phyloP scores from a whole-genome alignment of 495 filamentous ascomycete genomes.

The Penicillium coprophilum region DNA sequence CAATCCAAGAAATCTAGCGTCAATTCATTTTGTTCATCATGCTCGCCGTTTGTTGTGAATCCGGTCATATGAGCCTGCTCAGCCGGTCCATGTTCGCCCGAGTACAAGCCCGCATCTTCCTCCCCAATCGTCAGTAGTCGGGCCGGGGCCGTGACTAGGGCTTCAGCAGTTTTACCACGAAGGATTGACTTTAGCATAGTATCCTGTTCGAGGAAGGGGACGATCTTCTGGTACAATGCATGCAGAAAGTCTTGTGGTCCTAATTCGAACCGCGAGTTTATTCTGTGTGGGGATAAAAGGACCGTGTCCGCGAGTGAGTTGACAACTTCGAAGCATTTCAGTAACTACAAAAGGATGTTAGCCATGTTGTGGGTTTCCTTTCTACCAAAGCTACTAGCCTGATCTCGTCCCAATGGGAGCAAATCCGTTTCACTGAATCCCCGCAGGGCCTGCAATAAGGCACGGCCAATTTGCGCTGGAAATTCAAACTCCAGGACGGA shows the following conservation, averaged over 20 bases:
- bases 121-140: conserved; percentile 13
- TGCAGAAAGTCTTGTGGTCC: conserved; percentile 34
- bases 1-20: not conserved
- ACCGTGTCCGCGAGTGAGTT: conserved; percentile 37
- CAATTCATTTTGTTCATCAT: not conserved
- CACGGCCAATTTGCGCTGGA: conserved; percentile 66
- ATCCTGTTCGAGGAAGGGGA: conserved; percentile 34
- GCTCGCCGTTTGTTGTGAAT: not conserved
- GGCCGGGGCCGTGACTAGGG: conserved; percentile 29
- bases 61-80: no score
- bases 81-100: not conserved
- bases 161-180: conserved; percentile 32
- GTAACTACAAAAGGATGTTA: conserved; percentile 15
- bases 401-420: conserved; percentile 35
- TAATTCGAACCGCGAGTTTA: conserved; percentile 17
- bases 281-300: conserved; percentile 17
- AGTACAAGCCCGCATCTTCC: not conserved
- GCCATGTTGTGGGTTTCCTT: not conserved
- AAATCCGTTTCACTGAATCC: conserved; percentile 29
- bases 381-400: conserved; percentile 19
- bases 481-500: conserved; percentile 67
- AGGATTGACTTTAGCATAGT: conserved; percentile 29
- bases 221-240: conserved; percentile 34
- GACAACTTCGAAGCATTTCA: conserved; percentile 39
- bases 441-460: conserved; percentile 54